These are phyloP conservation scores for Dactylellina parvicollis DNA, from an alignment of 2,329 filamentous ascomycete genomes.

Conservation along the genomic window DNA sequence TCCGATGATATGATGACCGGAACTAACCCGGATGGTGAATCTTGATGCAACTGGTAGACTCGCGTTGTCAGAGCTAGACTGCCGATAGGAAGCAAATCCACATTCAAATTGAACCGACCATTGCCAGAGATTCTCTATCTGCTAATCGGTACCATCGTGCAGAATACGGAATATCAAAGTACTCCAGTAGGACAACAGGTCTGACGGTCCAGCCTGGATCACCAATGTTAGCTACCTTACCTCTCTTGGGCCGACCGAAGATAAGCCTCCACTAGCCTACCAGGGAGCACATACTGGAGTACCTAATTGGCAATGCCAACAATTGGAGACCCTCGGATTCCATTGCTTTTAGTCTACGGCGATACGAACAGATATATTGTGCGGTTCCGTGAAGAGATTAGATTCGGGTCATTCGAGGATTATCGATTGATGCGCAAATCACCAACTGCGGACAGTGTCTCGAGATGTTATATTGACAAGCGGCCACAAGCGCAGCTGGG, in stretches of 20 bases:
- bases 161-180: slow-evolving; percentile 48
- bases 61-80: too few species aligned
- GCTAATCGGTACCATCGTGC: slow-evolving; percentile 36
- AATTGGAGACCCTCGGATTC: slow-evolving; percentile 17
- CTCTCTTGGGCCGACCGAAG: too few species aligned
- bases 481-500: background rate
- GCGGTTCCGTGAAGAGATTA: too few species aligned
- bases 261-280: too few species aligned
- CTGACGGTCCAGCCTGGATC: slow-evolving; percentile 44
- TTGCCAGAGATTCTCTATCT: slow-evolving; percentile 27
- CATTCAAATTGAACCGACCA: background rate
- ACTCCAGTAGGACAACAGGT: slow-evolving; percentile 36
- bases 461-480: too few species aligned
- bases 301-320: slow-evolving; percentile 35
- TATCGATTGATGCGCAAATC: too few species aligned
- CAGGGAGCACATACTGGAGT: slow-evolving; percentile 28
- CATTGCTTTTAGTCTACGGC: background rate
- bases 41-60: slow-evolving; percentile 25
- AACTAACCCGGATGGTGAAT: slow-evolving; percentile 31
- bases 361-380: too few species aligned
- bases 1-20: slow-evolving; percentile 36
- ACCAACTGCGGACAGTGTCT: too few species aligned
- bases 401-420: too few species aligned
- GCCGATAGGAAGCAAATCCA: background rate
- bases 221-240: too few species aligned